Base-by-base conservation (phyloP, 2,329 filamentous ascomycete genomes). In the Daldinia eschscholtzii region DNA sequence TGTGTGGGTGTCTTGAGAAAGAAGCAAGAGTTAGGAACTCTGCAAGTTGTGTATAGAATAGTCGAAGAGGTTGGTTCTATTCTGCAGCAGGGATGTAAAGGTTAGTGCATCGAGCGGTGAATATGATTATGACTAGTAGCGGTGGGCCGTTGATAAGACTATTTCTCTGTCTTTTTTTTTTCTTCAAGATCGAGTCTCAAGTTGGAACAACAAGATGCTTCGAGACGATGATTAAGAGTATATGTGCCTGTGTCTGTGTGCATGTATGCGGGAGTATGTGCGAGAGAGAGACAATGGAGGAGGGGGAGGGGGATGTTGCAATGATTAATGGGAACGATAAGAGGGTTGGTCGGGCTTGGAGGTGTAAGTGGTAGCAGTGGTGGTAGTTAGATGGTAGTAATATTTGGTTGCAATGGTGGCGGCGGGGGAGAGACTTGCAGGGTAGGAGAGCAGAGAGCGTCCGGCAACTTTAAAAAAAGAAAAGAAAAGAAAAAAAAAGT, bases 31-130 rank as follows among this genome's bases (percentile, higher is more conserved):
- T 70, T 57, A 57, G 41, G 63, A 60, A 60, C 70, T 72, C 66
- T 65, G 61, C 60, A 18, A 61, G 52, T 64, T 59, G 61, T 65
- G 64, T 67, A 67, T 64, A 70, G 67, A 68, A 72, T 66, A 65
- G 65, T 72, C 70, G 66, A 73, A 71, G 70, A 72, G 65, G 64
- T 68, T 59, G 61, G 67, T 37, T 48, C 61, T 62, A 69, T 69
- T 76, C 74, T 77, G 64, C 68, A 68, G 64, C 68, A 68, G 57
- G 65, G 64, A 64, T 56, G 57, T 66, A 42, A 42, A 68, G 62
- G 69, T 77, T 75, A 77, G 75, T 75, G 68, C 57, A 71, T 69
- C 60, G 68, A 72, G 70, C 67, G 71, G 73, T 75, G 72, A 73
- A 68, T 62, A 68, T 62, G 62, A 71, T 58, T 57, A 67, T 33